Conservation (phyloP, 2,329 filamentous ascomycete species). For the Xylogone sp. region DNA sequence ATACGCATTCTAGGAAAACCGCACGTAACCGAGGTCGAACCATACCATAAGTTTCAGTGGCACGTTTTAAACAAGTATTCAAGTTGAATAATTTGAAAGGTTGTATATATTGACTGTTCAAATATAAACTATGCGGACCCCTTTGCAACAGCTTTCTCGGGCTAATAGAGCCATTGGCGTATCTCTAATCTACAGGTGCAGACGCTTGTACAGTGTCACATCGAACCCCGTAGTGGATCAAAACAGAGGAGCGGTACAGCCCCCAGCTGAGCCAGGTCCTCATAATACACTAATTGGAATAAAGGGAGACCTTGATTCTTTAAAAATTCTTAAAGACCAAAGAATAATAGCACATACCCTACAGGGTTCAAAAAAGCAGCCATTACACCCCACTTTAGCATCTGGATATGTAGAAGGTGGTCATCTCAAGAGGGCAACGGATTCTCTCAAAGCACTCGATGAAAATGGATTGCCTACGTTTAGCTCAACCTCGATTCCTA, state of each 20-base stretch:
- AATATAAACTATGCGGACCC: neutral
- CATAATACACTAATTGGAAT: neutral
- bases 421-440: neutral
- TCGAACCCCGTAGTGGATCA: too few species aligned
- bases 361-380: neutral
- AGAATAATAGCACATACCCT: neutral
- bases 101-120: too few species aligned
- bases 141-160: neutral
- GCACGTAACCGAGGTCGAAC: too few species aligned
- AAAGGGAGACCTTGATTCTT: neutral
- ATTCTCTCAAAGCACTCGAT: neutral
- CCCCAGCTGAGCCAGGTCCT: neutral
- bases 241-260: too few species aligned
- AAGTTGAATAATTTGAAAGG: too few species aligned
- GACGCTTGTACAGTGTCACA: neutral
- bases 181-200: neutral
- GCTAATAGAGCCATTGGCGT: neutral
- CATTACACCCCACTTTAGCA: neutral
- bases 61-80: too few species aligned
- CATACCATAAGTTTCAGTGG: too few species aligned
- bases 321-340: neutral
- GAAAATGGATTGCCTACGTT: neutral
- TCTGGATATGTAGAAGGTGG: neutral
- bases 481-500: neutral
- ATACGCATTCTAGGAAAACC: too few species aligned